phyloP scores from a whole-genome alignment of 2,329 filamentous ascomycete species.

The Sodiomyces alkalinus region DNA sequence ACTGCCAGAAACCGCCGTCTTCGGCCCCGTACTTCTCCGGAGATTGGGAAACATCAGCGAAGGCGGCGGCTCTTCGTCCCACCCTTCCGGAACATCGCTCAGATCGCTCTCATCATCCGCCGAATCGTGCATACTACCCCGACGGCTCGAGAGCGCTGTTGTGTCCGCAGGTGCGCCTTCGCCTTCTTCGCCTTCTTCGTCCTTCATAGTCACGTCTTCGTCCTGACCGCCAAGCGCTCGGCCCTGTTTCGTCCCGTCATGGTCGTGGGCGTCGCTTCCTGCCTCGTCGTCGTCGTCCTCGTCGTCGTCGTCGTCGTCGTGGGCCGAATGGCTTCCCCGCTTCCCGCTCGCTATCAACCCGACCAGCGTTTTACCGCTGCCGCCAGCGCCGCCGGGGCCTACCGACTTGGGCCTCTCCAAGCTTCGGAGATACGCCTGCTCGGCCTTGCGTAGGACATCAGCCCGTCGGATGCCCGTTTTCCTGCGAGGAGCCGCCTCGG shows the following conservation, averaged over 20 bases:
- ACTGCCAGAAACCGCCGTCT: constrained; percentile 16
- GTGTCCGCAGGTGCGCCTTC: constrained; percentile 12
- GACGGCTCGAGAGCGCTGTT: constrained; percentile 29
- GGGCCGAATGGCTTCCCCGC: constrained; percentile 23
- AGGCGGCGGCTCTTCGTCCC: constrained; percentile 40
- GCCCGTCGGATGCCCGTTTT: constrained; percentile 33
- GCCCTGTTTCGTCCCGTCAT: constrained; percentile 10
- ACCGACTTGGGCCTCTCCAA: constrained; percentile 33
- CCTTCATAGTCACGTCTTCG: constrained; percentile 10
- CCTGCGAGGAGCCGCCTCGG: constrained; percentile 23
- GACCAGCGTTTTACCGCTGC: constrained; percentile 27
- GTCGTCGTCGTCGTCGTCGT: constrained; percentile 22
- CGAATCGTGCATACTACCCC: constrained; percentile 46
- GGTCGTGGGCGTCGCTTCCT: constrained; percentile 5
- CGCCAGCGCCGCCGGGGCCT: constrained; percentile 4
- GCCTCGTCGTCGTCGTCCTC: constrained; percentile 21
- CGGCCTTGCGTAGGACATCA: constrained; percentile 46
- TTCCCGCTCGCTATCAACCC: constrained; percentile 37
- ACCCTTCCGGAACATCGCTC: constrained; percentile 45
- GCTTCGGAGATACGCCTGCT: constrained; percentile 37
- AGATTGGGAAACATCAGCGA: constrained; percentile 38
- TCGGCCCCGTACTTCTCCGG: too few species aligned
- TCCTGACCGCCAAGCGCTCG: constrained; percentile 16
- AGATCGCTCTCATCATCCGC: constrained; percentile 57
- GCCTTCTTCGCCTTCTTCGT: constrained; percentile 11